Evolutionary conservation across 257 asterid genomes (phyloP), one percentile per base, ranked within the genome.

Genomic region (Cynanchum wilfordii): DNA sequence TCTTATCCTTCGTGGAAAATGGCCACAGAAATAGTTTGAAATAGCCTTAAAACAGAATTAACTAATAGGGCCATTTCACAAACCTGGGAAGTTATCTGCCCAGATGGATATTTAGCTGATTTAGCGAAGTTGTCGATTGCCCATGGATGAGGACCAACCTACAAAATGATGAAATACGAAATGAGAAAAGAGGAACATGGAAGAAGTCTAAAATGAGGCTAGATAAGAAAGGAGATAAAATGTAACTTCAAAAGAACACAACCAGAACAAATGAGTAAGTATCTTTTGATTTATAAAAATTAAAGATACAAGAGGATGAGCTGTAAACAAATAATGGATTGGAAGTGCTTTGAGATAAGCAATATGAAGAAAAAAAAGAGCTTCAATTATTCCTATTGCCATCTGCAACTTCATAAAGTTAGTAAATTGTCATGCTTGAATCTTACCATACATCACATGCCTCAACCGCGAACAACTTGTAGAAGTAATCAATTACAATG

Each of bases 121-220:
- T 38, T 58, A 68, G 99, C 98, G 80, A 72, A 94, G 81, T 69
- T 88, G 74, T 94, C 97, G 57, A 94, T 85, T 45, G 99, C 95
- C 98, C 98, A 94, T 36, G 99, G 97, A 86, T 89, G 83, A 71
- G 98, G 96, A 83, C 99, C 99, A 73, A 98, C 89, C 99, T 94
- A 85, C 79, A 47, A 52, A 85, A 80, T 72, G 66, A 71, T 60
- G 56, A 55, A 20, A 17, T 62, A 49, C 68, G 63, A 55, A 73
- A 66, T 19, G 71, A 56, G 72, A 70, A 75, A 38, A 71, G 29
- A 64, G n/a, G 69, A 71, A 72, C 56, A 50, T 50, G 22, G 69
- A 70, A 24, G 33, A 30, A 1, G 2, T 30, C 33, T 30, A 30
- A 30, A 30, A 30, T 30, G 33, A 64, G 44, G 17, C 50, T 47